Percentiles rank a stretch among this genome's conserved stretches.
Evolutionary conservation across 441 rosid genomes (phyloP).

Genomic region (Jatropha podagrica): DNA sequence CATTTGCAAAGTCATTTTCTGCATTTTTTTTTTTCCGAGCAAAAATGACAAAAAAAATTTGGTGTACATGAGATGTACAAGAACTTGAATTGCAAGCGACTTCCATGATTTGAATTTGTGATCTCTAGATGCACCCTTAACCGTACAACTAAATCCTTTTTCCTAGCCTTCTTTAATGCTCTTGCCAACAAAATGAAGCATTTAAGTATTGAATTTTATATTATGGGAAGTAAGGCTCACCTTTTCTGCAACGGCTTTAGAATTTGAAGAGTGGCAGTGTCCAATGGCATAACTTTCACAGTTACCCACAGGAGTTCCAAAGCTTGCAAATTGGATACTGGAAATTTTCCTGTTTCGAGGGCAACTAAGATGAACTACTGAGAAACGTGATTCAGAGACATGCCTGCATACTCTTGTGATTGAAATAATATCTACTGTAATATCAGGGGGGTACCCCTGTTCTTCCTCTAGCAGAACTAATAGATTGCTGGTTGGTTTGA

Average conservation of each 20-base stretch:
- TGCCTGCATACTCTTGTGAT: constrained; percentile 36
- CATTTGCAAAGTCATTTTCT: background rate
- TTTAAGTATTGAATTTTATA: background rate
- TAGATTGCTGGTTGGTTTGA: constrained; percentile 45
- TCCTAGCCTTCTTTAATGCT: background rate
- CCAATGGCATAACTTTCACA: constrained; percentile 43
- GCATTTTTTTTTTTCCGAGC: no score
- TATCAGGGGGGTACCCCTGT: constrained; percentile 54
- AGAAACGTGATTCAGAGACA: constrained; percentile 32
- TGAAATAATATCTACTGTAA: constrained; percentile 50
- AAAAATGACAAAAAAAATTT: background rate
- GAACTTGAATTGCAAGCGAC: background rate
- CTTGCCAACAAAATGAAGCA: background rate
- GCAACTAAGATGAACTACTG: constrained; percentile 48
- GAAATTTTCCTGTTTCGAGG: constrained; percentile 46
- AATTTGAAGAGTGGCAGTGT: constrained; percentile 39
- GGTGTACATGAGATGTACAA: no score
- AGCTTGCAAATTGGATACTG: constrained; percentile 53
- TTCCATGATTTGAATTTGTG: background rate
- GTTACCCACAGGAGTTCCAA: constrained; percentile 46
- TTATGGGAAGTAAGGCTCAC: constrained; percentile 23
- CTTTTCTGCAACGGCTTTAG: constrained; percentile 43
- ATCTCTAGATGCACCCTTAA: background rate
- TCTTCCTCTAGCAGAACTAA: constrained; percentile 73
- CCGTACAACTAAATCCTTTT: background rate